Conservation (phyloP, 768 basidiomycete genomes). For the Lactarius akahatsu region DNA sequence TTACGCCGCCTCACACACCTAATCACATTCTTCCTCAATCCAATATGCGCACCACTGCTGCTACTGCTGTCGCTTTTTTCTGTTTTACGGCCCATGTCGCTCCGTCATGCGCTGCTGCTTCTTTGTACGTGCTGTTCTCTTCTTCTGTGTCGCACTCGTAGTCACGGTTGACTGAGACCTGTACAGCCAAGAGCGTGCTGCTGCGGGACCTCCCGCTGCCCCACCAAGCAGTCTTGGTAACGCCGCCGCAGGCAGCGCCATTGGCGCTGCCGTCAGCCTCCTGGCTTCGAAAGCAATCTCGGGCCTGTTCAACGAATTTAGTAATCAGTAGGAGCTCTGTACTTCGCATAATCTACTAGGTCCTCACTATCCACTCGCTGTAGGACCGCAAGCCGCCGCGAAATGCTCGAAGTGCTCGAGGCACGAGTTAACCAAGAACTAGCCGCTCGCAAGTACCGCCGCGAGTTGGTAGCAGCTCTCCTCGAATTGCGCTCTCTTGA, state of each 20-base stretch:
- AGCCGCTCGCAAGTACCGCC: neutral
- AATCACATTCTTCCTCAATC: neutral
- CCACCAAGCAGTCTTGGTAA: neutral
- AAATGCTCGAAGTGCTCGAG: neutral
- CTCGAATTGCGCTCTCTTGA: neutral
- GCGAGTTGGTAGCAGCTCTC: neutral
- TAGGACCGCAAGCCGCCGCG: neutral
- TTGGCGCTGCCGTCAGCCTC: neutral
- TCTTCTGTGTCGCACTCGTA: neutral
- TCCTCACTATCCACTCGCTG: neutral
- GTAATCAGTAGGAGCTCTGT: neutral
- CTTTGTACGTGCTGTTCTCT: neutral
- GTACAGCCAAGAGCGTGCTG: neutral
- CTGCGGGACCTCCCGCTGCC: neutral
- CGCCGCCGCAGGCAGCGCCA: neutral
- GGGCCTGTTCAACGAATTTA: neutral
- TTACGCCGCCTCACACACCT: neutral
- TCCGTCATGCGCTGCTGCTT: neutral
- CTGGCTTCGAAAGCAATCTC: neutral
- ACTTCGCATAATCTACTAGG: neutral
- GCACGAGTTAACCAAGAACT: constrained; percentile 6
- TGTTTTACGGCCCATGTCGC: neutral
- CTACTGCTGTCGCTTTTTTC: neutral
- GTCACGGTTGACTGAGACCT: neutral
- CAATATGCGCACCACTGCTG: neutral